A percentile compares a stretch with the other conserved stretches of the same genome.
Evolutionary conservation across 148 eudicot species (phyloP).

Genomic region (Rhododendron ferrugineum): DNA sequence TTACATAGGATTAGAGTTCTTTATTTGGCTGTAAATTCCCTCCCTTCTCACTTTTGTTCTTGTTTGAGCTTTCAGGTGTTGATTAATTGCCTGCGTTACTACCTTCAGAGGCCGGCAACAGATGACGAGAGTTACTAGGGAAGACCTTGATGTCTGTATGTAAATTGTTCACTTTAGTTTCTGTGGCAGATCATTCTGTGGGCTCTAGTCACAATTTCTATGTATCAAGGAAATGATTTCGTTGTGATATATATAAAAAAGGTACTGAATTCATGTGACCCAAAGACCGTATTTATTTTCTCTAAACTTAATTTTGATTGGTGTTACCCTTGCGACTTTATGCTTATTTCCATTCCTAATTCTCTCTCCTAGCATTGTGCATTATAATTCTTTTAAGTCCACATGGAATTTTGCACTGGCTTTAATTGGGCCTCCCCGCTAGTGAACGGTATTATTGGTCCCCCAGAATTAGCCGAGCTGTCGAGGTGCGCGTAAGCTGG

Average conservation of each 20-base stretch:
- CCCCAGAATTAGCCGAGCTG: background rate
- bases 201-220: background rate
- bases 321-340: background rate
- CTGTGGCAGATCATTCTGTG: background rate
- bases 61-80: slow-evolving; percentile 49
- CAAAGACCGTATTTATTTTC: background rate
- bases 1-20: background rate
- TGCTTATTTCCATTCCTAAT: background rate
- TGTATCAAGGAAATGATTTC: background rate
- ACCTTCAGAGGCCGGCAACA: slow-evolving; percentile 77
- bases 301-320: background rate
- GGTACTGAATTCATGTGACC: background rate
- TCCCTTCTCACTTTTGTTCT: background rate
- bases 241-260: background rate
- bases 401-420: background rate
- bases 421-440: background rate
- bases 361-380: background rate
- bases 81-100: slow-evolving; percentile 69
- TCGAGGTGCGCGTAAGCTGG: background rate
- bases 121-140: slow-evolving; percentile 85
- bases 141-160: slow-evolving; percentile 6
- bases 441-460: too few species aligned
- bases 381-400: background rate
- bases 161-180: background rate
- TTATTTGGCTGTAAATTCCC: background rate